Evolutionary conservation across 192 early-diverging fungal genomes (phyloP), one percentile per base, ranked within the genome.

Genomic region (Physocladia obscura): DNA sequence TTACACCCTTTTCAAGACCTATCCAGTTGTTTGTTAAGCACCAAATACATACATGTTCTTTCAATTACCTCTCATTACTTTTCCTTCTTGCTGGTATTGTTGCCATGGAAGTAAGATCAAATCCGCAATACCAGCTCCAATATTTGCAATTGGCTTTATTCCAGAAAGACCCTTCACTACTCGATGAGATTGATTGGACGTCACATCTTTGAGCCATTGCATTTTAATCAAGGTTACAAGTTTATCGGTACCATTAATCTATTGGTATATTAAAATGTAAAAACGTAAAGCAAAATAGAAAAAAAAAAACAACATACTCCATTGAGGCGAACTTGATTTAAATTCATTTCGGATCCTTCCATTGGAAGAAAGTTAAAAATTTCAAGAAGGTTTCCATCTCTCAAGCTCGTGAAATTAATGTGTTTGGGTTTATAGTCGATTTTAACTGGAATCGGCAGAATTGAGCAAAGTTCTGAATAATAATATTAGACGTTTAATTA

Each of bases 391-490:
- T 92, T 88, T 11, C 93, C 92, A 31, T 82, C 88, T 49, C 87
- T 83, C 2, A 94, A 69, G 54, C 82, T 88, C 11, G 79, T 77
- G 31, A 86, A 88, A 50, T 94, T 92, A 38, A 95, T 82, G 26
- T 92, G 90, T 65, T 96, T 93, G n/a, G 97, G 93, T 77, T 97
- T 97, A 81, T 96, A 98, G 78, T 98, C 96, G 64, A 98, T 83
- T 60, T 93, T 94, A 56, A 97, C 72, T 3, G 81, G 81, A 49
- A 98, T 85, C 2, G 93, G 90, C 3, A 77, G 74, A 49, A 98
- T 78, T 27, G 89, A 85, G 58, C 65, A 71, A 85, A 87, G 30
- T 76, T 80, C 44, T 77, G 50, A 19, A n/a, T n/a, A n/a, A n/a
- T n/a, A n/a, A n/a, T n/a, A n/a, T n/a, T n/a, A n/a, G 34, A n/a